phyloP scores from a whole-genome alignment of 306 rosid genomes.

The Spatholobus suberectus region DNA sequence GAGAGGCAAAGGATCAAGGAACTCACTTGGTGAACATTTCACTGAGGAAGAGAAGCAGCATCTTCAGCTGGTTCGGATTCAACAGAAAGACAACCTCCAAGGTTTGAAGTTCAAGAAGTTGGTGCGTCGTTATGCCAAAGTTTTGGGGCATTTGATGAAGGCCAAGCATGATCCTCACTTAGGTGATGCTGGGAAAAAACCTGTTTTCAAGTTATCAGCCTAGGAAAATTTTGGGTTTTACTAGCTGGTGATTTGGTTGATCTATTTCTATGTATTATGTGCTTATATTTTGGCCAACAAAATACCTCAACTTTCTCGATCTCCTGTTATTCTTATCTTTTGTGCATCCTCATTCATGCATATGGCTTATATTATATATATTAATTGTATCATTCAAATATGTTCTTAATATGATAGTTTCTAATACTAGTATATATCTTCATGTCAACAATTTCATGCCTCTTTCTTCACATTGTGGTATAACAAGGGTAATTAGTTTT shows the following conservation, averaged over 20 bases:
- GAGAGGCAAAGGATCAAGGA: constrained; percentile 46
- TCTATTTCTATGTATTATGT: constrained; percentile 2
- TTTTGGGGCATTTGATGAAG: constrained; percentile 67
- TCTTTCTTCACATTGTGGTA: constrained; percentile 10
- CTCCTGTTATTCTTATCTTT: not conserved
- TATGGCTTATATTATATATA: not conserved
- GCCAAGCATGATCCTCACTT: constrained; percentile 58
- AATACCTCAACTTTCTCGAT: constrained; percentile 11
- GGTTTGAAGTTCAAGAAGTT: constrained; percentile 73
- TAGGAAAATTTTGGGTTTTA: constrained; percentile 21
- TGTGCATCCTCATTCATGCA: constrained; percentile 36
- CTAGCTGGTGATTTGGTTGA: not conserved
- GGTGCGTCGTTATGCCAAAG: constrained; percentile 79
- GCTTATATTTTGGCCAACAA: constrained; percentile 21
- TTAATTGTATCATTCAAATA: constrained; percentile 14
- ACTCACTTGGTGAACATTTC: constrained; percentile 74
- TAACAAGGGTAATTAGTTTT: not conserved
- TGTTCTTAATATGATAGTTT: constrained; percentile 14
- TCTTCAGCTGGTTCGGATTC: constrained; percentile 66
- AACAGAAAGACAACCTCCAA: constrained; percentile 54
- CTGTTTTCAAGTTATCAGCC: constrained; percentile 48
- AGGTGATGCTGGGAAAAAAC: constrained; percentile 57
- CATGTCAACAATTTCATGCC: not conserved
- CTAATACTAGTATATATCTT: constrained; percentile 6
- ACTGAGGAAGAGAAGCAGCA: constrained; percentile 69